Base-by-base conservation (phyloP, 75 land plant species). In the Ceratopteris richardii region DNA sequence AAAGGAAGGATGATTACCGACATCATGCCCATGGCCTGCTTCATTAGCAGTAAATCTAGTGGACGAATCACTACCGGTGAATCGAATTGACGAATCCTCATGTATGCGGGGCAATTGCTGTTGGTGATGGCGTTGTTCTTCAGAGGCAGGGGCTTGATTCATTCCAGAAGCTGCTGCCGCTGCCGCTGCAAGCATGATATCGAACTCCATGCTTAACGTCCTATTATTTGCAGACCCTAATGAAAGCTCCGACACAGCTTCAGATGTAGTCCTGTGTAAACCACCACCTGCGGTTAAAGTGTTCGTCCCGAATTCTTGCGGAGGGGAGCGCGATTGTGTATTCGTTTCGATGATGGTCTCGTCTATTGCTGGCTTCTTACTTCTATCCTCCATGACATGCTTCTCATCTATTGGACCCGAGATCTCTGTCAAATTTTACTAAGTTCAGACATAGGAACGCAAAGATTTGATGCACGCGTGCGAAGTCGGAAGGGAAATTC, bases 401-500 rank as follows among this genome's bases (percentile, higher is more conserved):
- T 46, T 46, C 48, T 46, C 48, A 46, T 46, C 48, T 7, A 46
- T 46, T 17, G 48, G 48, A n/a, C 48, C 48, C 3, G 48, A 46
- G 21, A 5, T 46, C 17, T 46, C 48, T 46, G 48, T 46, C 4
- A 46, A n/a, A 46, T 46, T 14, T 5, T 17, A 5, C 14, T 14
- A 20, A 20, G 4, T n/a, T 46, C 17, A 2, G 4, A 46, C n/a
- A 46, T 2, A 5, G 21, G 3, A 2, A 46, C 17, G 17, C 4
- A n/a, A n/a, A 5, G 4, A 17, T 2, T 46, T 2, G 14, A 46
- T 46, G 4, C 3, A 20, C n/a, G n/a, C n/a, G 48, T 17, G 14
- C 3, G n/a, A 17, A 46, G 14, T n/a, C 3, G 5, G 21, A 46
- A 20, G 21, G 21, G 17, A 5, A 46, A 5, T 3, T 9, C 42